phyloP scores from a whole-genome alignment of 306 rosid genomes.

The Luffa aegyptiaca region DNA sequence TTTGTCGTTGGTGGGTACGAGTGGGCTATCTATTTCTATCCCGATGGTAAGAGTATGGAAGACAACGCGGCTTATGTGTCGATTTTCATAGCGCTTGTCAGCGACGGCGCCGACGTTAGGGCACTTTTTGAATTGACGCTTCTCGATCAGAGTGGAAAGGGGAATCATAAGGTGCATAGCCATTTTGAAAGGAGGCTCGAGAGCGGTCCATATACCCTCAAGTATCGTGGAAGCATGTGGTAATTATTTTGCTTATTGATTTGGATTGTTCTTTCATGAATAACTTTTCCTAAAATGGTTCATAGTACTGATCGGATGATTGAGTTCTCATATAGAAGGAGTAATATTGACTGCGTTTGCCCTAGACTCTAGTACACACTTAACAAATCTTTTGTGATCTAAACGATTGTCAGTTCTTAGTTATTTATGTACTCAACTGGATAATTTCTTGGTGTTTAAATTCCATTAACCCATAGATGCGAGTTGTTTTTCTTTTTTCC shows the following conservation, averaged over 20 bases:
- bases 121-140: slow-evolving; percentile 50
- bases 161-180: slow-evolving; percentile 51
- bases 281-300: background rate
- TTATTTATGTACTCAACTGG: background rate
- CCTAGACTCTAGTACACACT: background rate
- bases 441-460: background rate
- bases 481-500: background rate
- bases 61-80: slow-evolving; percentile 45
- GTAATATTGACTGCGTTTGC: background rate
- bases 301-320: background rate
- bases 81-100: slow-evolving; percentile 46
- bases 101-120: slow-evolving; percentile 52
- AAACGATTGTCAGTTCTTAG: background rate
- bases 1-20: slow-evolving; percentile 45
- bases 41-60: slow-evolving; percentile 51
- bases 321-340: background rate
- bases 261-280: background rate
- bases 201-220: slow-evolving; percentile 52
- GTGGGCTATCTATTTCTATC: slow-evolving; percentile 61
- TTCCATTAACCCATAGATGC: background rate
- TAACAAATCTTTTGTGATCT: background rate
- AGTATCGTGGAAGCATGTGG: slow-evolving; percentile 68
- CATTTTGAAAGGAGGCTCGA: slow-evolving; percentile 46
- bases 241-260: slow-evolving; percentile 12
- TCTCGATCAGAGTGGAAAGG: slow-evolving; percentile 47